A percentile compares a stretch with the other conserved stretches of the same genome.
These are phyloP conservation scores for Candida frijolesensis DNA, from an alignment of 1,139 yeast genomes.

Conservation along the genomic window DNA sequence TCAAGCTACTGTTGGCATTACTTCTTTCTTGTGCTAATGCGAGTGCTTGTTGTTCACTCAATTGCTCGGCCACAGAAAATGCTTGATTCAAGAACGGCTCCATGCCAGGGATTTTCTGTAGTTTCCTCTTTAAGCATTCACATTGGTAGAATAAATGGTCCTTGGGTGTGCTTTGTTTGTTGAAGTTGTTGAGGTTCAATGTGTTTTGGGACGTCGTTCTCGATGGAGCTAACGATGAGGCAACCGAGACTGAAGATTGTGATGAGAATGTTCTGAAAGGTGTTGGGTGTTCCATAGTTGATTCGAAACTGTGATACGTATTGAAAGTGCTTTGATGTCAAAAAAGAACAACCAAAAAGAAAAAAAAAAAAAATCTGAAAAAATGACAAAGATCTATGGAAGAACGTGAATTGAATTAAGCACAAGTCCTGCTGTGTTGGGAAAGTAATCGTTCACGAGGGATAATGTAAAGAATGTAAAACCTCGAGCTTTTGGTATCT, in stretches of 20 bases:
- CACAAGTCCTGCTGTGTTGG: too few relatives aligned
- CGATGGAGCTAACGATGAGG: constrained; percentile 29
- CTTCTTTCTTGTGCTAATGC: constrained; percentile 45
- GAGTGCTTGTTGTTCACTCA: constrained; percentile 74
- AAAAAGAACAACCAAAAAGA: too few relatives aligned
- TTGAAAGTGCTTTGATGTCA: too few relatives aligned
- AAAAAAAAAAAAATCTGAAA: too few relatives aligned
- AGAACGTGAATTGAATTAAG: too few relatives aligned
- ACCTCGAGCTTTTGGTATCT: too few relatives aligned
- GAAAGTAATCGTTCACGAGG: too few relatives aligned
- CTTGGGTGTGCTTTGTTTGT: constrained; percentile 62
- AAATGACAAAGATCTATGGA: too few relatives aligned
- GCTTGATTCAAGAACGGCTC: constrained; percentile 68
- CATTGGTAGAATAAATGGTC: constrained; percentile 81
- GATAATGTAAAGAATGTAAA: too few relatives aligned
- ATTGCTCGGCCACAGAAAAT: constrained; percentile 55
- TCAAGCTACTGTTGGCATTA: constrained; percentile 1
- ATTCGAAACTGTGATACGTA: not conserved
- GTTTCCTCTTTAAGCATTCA: constrained; percentile 54
- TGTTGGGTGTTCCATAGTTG: constrained; percentile 17
- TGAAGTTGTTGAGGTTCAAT: constrained; percentile 49
- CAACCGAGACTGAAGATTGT: constrained; percentile 32
- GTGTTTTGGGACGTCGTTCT: constrained; percentile 47
- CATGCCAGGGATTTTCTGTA: constrained; percentile 70
- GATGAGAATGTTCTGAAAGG: constrained; percentile 44